Evolutionary conservation across 2,329 filamentous ascomycete species (phyloP), one percentile per base, ranked within the genome.

Genomic region (Monosporascus sp.): DNA sequence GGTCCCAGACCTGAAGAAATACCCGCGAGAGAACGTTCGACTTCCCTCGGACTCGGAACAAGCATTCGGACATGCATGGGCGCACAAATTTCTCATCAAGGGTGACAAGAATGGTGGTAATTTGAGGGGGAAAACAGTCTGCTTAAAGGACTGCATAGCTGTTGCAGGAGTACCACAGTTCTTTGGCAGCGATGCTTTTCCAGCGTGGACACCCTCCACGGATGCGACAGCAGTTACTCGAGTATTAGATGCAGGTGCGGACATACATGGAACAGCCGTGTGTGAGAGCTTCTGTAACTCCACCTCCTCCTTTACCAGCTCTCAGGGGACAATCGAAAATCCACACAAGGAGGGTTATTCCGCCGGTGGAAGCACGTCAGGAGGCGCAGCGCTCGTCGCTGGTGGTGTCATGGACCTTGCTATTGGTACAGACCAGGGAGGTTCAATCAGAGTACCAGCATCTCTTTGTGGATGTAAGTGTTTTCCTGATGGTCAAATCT

Each of bases 261-360:
- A 73, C 44, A 75, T 83, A 17, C 68, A 73, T 7, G 75, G 80
- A 11, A 81, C 77, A 1, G 70, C 76, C 1, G 72, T 72, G 0
- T 83, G 80, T 53, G 80, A 83, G 55, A 79, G 80, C 58, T 75
- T 77, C 47, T 81, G 76, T 56, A 74, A 75, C 54, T 75, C 73
- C 0, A 75, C 76, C 1, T 70, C 72, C 0, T 77, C 75, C 0
- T 78, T 74, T 54, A 78, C 74, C 0, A 73, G 71, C 37, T 73
- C 73, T 6, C 74, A 73, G 17, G 77, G 78, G 0, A 64, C 65
- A 1, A 69, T 80, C 6, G 68, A 79, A 11, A 80, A 77, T 45
- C 76, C 77, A 0, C 68, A 69, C 31, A 59, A 57, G 0, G 61
- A 65, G 48, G 76, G 76, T 0, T 79, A 79, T 56, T 76, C 71